Percentiles rank a stretch among this genome's conserved stretches.
Conservation (phyloP, 139 green algal species). For the Edaphochlamys debaryana region DNA sequence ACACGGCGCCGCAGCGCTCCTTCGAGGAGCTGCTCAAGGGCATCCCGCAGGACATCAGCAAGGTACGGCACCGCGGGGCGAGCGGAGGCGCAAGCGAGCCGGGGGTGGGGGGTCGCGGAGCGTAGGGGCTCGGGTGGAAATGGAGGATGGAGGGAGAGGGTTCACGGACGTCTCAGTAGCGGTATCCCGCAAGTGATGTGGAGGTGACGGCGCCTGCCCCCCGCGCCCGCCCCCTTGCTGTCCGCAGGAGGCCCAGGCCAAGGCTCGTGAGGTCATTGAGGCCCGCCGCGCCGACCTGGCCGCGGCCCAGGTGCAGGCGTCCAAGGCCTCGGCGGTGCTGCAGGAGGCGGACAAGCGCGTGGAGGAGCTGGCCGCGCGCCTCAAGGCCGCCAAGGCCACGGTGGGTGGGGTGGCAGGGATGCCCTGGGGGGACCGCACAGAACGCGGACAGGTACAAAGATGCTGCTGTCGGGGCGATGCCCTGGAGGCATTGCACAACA, state of each 20-base stretch:
- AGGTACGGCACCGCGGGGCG: background rate
- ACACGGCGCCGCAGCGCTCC: slow-evolving; percentile 44
- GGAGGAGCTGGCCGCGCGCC: slow-evolving; percentile 39
- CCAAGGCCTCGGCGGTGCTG: slow-evolving; percentile 35
- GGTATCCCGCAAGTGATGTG: background rate
- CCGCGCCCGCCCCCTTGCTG: background rate
- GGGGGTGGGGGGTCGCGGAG: background rate
- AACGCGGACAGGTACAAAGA: too few relatives aligned
- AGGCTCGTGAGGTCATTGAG: slow-evolving; percentile 12
- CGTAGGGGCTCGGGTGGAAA: too few relatives aligned
- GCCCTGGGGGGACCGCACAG: background rate
- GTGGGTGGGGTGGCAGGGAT: background rate
- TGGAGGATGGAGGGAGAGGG: too few relatives aligned
- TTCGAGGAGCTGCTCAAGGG: slow-evolving; percentile 63
- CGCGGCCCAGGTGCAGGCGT: slow-evolving; percentile 47
- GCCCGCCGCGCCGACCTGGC: slow-evolving; percentile 32
- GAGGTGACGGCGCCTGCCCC: background rate
- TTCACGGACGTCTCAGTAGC: too few relatives aligned
- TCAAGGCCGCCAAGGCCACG: slow-evolving; percentile 50
- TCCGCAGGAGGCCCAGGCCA: slow-evolving; percentile 48
- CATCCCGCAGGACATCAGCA: slow-evolving; percentile 41
- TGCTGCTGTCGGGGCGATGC: too few relatives aligned
- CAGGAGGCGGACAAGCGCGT: slow-evolving; percentile 50
- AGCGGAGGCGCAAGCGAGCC: too few relatives aligned
- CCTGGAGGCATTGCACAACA: background rate